Conservation (phyloP, 805 yeast genomes). For the Kluyveromyces nonfermentans region DNA sequence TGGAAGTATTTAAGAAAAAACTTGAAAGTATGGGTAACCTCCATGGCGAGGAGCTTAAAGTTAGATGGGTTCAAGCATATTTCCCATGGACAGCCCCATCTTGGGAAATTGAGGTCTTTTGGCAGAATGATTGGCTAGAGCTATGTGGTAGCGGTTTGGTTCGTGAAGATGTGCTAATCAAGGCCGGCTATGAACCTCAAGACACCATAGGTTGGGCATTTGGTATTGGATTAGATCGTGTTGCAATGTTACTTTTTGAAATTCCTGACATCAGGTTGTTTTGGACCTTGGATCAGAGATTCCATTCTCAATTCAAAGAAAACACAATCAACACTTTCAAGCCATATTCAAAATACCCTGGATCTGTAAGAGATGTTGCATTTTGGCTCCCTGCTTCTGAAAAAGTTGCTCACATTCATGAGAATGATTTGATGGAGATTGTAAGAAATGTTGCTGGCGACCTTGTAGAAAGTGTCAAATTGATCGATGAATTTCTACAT, state of each 20-base stretch:
- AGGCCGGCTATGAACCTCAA: slow-evolving; percentile 50
- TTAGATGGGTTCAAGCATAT: slow-evolving; percentile 90
- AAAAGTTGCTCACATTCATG: slow-evolving; percentile 43
- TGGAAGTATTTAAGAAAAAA: slow-evolving; percentile 58
- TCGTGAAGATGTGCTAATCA: slow-evolving; percentile 61
- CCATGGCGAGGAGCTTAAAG: slow-evolving; percentile 58
- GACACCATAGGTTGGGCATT: slow-evolving; percentile 91
- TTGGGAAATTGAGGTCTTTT: slow-evolving; percentile 97
- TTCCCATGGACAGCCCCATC: slow-evolving; percentile 99
- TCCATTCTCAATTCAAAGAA: slow-evolving; percentile 57
- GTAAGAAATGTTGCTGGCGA: slow-evolving; percentile 81
- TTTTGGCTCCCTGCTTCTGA: slow-evolving; percentile 66
- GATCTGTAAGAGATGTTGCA: slow-evolving; percentile 77
- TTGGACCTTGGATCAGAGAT: slow-evolving; percentile 81
- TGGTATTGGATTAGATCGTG: slow-evolving; percentile 89
- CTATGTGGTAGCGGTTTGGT: slow-evolving; percentile 95
- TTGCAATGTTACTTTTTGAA: slow-evolving; percentile 92
- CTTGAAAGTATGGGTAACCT: slow-evolving; percentile 27
- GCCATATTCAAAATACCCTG: slow-evolving; percentile 89
- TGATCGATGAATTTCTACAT: slow-evolving; percentile 76
- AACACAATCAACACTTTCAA: slow-evolving; percentile 63
- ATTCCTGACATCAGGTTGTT: slow-evolving; percentile 91
- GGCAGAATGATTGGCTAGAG: slow-evolving; percentile 98
- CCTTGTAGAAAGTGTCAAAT: slow-evolving; percentile 73
- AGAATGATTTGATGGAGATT: slow-evolving; percentile 88